Evolutionary conservation across 768 basidiomycete species (phyloP).

Genomic region (Termitomyces sp.): DNA sequence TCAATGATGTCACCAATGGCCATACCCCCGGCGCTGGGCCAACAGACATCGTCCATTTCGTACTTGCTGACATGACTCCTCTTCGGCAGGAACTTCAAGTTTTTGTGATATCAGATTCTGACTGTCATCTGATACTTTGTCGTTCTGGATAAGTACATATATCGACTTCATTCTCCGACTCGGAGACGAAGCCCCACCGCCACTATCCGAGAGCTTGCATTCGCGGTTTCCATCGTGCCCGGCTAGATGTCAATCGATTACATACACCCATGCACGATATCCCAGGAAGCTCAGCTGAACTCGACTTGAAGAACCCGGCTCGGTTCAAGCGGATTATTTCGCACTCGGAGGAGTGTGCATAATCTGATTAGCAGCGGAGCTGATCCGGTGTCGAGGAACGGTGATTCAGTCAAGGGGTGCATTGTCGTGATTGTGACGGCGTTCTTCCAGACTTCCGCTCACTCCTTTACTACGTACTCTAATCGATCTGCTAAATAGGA

Average conservation of each 20-base stretch:
- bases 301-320: slow-evolving; percentile 40
- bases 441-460: background rate
- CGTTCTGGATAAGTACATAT: too few relatives aligned
- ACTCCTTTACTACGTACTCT: background rate
- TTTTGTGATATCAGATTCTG: too few relatives aligned
- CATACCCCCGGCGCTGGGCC: too few relatives aligned
- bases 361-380: slow-evolving; percentile 1
- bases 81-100: background rate
- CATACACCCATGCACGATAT: slow-evolving; percentile 9
- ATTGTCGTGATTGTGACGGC: background rate
- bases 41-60: too few relatives aligned
- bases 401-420: slow-evolving; percentile 63
- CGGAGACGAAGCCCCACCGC: background rate
- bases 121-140: too few relatives aligned
- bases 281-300: slow-evolving; percentile 12
- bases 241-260: background rate
- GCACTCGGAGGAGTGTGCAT: slow-evolving; percentile 44
- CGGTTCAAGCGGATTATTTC: slow-evolving; percentile 52
- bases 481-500: slow-evolving; percentile 37
- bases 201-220: background rate
- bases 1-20: too few relatives aligned
- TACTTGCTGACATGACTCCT: too few relatives aligned
- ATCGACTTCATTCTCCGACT: background rate
- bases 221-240: background rate
- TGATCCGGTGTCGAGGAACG: slow-evolving; percentile 34